Conservation (phyloP, 352 stramenopile species). For the Sclerospora graminicola region DNA sequence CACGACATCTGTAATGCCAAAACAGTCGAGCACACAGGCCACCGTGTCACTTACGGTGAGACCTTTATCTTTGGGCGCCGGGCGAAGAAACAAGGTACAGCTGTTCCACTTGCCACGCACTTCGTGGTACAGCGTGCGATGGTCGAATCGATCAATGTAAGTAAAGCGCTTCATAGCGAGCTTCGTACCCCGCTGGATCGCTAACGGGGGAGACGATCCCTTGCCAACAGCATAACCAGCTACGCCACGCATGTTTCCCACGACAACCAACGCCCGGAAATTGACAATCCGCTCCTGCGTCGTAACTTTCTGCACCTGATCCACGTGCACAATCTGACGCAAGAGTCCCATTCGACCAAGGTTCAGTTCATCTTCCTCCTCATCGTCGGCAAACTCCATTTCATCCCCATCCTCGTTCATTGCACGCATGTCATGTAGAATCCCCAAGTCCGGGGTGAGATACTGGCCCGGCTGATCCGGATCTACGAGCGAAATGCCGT, state of each 20-base stretch:
- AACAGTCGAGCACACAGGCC: constrained; percentile 75
- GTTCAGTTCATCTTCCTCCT: constrained; percentile 55
- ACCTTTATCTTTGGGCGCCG: constrained; percentile 59
- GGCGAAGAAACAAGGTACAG: constrained; percentile 86
- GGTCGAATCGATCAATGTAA: constrained; percentile 91
- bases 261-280: constrained; percentile 89
- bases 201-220: constrained; percentile 75
- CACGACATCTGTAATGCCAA: constrained; percentile 90
- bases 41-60: constrained; percentile 75
- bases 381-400: constrained; percentile 55
- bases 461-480: constrained; percentile 31
- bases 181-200: constrained; percentile 83
- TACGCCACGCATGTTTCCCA: constrained; percentile 89
- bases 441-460: constrained; percentile 43
- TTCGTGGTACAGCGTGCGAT: constrained; percentile 87
- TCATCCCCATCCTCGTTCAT: constrained; percentile 65
- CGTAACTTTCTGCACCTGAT: constrained; percentile 85
- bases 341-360: constrained; percentile 55
- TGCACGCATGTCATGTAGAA: constrained; percentile 52
- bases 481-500: constrained; percentile 51
- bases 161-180: constrained; percentile 91
- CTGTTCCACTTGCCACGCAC: constrained; percentile 93
- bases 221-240: constrained; percentile 92
- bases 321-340: constrained; percentile 75
- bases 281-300: constrained; percentile 88